Evolutionary conservation across 192 early-diverging fungal genomes (phyloP), one percentile per base, ranked within the genome.

Genomic region (Podila minutissima): DNA sequence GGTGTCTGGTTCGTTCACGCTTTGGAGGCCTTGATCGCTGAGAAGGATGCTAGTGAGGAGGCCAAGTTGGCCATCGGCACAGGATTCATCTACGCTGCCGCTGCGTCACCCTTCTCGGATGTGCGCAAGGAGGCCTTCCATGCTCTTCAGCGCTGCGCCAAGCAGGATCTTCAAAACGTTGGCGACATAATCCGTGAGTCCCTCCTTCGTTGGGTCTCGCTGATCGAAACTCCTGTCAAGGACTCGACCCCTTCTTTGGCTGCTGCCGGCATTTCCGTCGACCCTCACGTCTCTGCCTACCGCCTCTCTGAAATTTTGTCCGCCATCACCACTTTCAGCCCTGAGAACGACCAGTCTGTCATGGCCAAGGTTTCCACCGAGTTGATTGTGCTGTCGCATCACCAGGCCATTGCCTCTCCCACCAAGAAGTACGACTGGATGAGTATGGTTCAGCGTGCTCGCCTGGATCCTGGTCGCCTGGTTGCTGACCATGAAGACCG

Each of bases 351-450:
- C 22, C 72, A 74, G 15, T 53, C 46, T 13, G 69, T 84, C 46
- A 84, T 85, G 60, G 79, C 75, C 19, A 37, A 74, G 31, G 83
- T 82, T 24, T 64, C 88, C 28, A 70, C 87, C 4, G 85, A 90
- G 17, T 38, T 86, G 5, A 77, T 88, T 20, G 62, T 90, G 0
- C 64, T 90, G 13, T 79, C 87, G 22, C 89, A 90, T 63, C 89
- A 90, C 75, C 62, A 81, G 32, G 71, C 69, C 22, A 84, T 90
- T 48, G 86, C 92, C 49, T 90, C 92, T 6, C 85, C 86, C 26
- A 85, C 87, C 13, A 88, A 91, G 53, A 85, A 87, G 53, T 94
- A 96, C 64, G 84, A 93, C 64, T 98, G 97, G 97, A 92, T 98
- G 66, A 83, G 90, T 13, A 87, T 97, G 35, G 89, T 93, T 67